Base-by-base conservation (phyloP, 768 basidiomycete species). In the Termitomyces sp. region DNA sequence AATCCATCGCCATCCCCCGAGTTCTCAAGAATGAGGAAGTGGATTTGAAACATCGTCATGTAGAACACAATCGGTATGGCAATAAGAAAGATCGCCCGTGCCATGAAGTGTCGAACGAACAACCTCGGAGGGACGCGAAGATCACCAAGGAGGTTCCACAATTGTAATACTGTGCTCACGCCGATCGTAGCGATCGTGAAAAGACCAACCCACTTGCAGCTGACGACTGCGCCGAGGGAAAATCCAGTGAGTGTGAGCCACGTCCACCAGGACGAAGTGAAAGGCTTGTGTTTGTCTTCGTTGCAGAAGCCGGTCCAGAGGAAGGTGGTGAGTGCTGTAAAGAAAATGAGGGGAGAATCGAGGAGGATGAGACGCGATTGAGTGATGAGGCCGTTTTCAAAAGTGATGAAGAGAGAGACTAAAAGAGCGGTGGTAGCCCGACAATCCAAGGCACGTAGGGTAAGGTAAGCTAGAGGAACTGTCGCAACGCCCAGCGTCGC, bases 1-100 rank as follows among this genome's bases (percentile, higher is more conserved):
- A 99, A 99, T 0, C 95, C 95, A 69, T 98, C 97, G 0, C 97
- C 97, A 52, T 98, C 96, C 32, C 97, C 97, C 2, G 91, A 90
- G 71, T 89, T 90, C 66, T 85, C 82, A 29, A 99, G 77, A 62
- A 99, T 82, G 67, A 87, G 66, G 74, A 98, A 98, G 70, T 99
- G 97, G 52, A 99, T 86, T 71, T 89, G 82, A 77, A 99, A 99
- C 91, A 97, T 97, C 68, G 77, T 69, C 92, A 98, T 95, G 76
- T 99, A 99, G 70, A 99, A 95, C 37, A 88, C 40, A 32, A 88
- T 68, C 4, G 97, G 96, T 4, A 99, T 69, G 32, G 77, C 78
- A 64, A 99, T 98, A 55, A 98, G 79, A 71, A 96, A 97, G 16
- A 97, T 63, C 0, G 93, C 93, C 34, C 97, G 78, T 0, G 97